A percentile compares a stretch with the other conserved stretches of the same genome.
Conservation (phyloP, 805 yeast genomes). For the Tetrapisispora phaffii region DNA sequence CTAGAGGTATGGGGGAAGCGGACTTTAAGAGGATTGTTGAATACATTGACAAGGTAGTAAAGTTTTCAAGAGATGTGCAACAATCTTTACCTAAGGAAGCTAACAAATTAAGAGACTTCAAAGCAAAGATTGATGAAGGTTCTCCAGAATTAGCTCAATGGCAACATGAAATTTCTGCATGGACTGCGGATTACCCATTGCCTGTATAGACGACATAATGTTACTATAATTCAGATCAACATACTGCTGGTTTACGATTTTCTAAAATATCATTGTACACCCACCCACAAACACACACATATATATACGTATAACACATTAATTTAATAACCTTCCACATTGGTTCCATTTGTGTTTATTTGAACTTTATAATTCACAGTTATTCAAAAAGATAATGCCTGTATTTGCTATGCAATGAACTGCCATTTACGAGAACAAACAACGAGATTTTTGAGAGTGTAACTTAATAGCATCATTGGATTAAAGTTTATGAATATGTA, state of each 20-base stretch:
- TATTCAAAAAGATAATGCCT: too few relatives aligned
- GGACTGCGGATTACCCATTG: conserved; percentile 87
- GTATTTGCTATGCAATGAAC: too few relatives aligned
- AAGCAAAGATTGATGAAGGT: conserved; percentile 65
- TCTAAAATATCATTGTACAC: too few relatives aligned
- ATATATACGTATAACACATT: too few relatives aligned
- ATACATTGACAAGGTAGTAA: conserved; percentile 73
- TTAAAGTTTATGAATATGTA: background rate
- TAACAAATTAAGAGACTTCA: conserved; percentile 92
- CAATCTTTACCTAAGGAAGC: conserved; percentile 78
- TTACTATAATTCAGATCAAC: too few relatives aligned
- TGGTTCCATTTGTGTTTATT: too few relatives aligned
- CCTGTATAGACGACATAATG: conserved; percentile 22
- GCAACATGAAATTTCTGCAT: conserved; percentile 69
- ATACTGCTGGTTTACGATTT: too few relatives aligned
- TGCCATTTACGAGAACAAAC: too few relatives aligned
- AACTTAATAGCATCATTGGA: background rate
- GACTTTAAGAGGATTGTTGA: conserved; percentile 75
- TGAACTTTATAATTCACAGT: too few relatives aligned
- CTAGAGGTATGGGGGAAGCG: conserved; percentile 86
- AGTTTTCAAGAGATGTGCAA: conserved; percentile 69
- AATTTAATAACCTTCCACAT: too few relatives aligned
- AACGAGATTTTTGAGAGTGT: too few relatives aligned
- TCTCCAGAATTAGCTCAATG: conserved; percentile 56
- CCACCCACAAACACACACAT: too few relatives aligned